Evolutionary conservation across 257 asterid genomes (phyloP), one percentile per base, ranked within the genome.

Genomic region (Solanum habrochaites): DNA sequence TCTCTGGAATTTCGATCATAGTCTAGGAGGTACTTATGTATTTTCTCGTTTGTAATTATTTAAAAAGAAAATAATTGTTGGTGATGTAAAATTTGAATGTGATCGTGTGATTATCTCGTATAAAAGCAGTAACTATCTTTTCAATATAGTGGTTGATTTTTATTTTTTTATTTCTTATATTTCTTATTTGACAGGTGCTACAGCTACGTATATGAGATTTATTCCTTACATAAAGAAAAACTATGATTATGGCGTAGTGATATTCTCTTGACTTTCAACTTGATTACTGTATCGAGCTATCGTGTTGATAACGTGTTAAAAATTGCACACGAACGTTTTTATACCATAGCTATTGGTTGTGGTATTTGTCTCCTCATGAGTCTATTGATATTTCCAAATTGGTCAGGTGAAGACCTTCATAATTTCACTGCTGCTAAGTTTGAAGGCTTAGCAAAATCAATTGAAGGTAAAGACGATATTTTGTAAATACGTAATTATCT

Each of bases 341-440:
- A 88, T 52, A 94, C 95, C 9, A 96, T 97, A 6, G 97, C 97
- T 87, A 95, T 97, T 64, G 99, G 99, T 7, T 94, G 98, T 74
- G 99, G 94, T 6, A 85, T 97, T 4, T 97, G 99, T 82, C 98
- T 97, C 29, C 86, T 94, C 6, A 96, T 97, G 98, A 93, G 94
- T 91, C 94, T 97, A 40, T 82, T 96, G 42, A 31, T 97, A 37
- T 92, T 97, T 60, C 99, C 99, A 0, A 95, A 93, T 85, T 97
- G 99, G 99, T 96, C 99, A 0, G 98, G 98, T 13, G 97, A 94
- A 85, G 96, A 94, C 49, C 99, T 97, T 52, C 99, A 97, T 37
- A 91, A 90, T 85, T 92, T 94, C 87, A 94, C 98, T 43, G 95
- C 91, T 3, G 88, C 92, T 45, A 97, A 97, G 92, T 95, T 97